Evolutionary conservation across 2,329 filamentous ascomycete species (phyloP).

Genomic region (Helminthosporium solani): DNA sequence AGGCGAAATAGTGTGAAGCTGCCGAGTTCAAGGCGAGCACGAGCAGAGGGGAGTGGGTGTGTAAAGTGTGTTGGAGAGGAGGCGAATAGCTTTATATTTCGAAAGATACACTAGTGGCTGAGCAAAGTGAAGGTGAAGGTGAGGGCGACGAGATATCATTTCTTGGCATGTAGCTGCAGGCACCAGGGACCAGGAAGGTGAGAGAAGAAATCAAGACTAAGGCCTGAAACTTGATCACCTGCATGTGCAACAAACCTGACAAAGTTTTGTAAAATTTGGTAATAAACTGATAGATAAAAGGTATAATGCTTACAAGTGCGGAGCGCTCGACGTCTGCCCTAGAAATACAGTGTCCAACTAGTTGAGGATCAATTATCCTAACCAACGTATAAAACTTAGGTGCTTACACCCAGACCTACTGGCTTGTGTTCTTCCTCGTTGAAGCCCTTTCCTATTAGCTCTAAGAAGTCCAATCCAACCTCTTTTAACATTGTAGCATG

Average conservation of each 20-base stretch:
- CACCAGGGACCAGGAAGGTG: neutral
- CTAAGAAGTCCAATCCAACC: conserved; percentile 86
- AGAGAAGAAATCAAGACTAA: neutral
- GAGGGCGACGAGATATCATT: conserved; percentile 12
- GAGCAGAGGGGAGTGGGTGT: neutral
- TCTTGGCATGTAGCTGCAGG: conserved; percentile 5
- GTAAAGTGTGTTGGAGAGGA: neutral
- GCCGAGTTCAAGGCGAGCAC: neutral
- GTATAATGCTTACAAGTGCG: conserved; percentile 1
- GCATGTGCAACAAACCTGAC: too few relatives aligned
- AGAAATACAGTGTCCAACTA: neutral
- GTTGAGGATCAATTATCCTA: neutral
- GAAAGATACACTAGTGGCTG: neutral
- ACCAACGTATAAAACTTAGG: neutral
- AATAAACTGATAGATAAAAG: neutral
- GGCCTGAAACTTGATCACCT: too few relatives aligned
- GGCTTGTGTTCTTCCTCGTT: conserved; percentile 13
- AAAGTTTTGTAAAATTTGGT: too few relatives aligned
- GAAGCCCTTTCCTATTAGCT: conserved; percentile 63
- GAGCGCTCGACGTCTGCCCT: neutral
- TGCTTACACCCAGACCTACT: conserved; percentile 33
- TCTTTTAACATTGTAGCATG: conserved; percentile 79
- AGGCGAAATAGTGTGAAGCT: too few relatives aligned
- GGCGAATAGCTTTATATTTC: neutral
- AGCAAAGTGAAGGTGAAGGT: conserved; percentile 6